Evolutionary conservation across 2,329 filamentous ascomycete species (phyloP).

Genomic region (Coniochaeta prunicola): DNA sequence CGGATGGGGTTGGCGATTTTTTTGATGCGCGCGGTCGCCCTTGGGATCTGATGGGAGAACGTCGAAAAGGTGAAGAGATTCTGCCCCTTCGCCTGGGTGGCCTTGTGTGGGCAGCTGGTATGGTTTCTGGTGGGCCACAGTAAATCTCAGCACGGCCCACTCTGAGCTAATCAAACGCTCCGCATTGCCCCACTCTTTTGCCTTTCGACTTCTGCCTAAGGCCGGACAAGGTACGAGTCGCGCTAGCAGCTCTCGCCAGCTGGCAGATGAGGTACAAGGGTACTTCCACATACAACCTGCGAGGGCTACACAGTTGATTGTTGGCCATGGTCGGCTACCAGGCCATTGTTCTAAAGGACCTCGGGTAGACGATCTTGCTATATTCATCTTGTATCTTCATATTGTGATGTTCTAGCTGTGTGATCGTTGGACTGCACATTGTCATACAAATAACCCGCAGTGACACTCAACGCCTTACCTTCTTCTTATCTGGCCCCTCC

Average conservation of each 20-base stretch:
- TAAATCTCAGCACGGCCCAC: not conserved
- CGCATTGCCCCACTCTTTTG: not conserved
- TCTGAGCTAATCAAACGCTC: not conserved
- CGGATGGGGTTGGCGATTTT: slow-evolving; percentile 51
- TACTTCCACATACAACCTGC: not conserved
- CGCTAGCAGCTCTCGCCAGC: not conserved
- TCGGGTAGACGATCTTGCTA: too few relatives aligned
- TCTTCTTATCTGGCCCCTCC: slow-evolving; percentile 60
- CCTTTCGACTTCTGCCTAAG: not conserved
- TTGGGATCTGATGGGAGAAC: slow-evolving; percentile 36
- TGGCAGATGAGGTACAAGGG: not conserved
- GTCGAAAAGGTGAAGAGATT: slow-evolving; percentile 37
- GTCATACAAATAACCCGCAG: not conserved
- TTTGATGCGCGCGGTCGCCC: slow-evolving; percentile 52
- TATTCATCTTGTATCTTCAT: too few relatives aligned
- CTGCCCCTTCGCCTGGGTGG: slow-evolving; percentile 20
- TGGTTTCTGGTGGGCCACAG: not conserved
- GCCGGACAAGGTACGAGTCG: not conserved
- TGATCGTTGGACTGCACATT: not conserved
- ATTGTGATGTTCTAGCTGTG: too few relatives aligned
- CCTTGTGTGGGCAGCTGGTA: slow-evolving; percentile 1
- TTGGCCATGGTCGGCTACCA: too few relatives aligned
- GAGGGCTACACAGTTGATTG: too few relatives aligned
- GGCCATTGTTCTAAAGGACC: too few relatives aligned
- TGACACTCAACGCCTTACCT: slow-evolving; percentile 39